These are phyloP conservation scores for Zygosaccharomyces sapae DNA, from an alignment of 1,139 yeast genomes.

Conservation along the genomic window DNA sequence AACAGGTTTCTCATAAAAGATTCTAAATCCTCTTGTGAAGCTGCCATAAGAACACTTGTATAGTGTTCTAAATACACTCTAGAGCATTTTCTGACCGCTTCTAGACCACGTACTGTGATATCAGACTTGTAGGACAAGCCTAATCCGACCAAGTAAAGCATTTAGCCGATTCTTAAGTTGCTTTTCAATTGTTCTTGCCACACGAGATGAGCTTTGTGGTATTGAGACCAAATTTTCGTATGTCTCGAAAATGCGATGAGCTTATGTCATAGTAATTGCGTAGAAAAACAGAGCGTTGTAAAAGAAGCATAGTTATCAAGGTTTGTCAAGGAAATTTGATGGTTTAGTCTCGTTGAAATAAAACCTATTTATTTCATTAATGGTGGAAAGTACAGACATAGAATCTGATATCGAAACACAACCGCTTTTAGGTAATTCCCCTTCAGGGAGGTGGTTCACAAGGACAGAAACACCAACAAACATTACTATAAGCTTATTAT, in stretches of 20 bases:
- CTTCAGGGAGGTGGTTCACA: not conserved
- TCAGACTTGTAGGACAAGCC: slow-evolving; percentile 88
- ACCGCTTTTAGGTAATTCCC: slow-evolving; percentile 15
- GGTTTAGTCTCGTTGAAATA: no score
- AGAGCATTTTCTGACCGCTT: slow-evolving; percentile 74
- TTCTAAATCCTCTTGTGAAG: slow-evolving; percentile 63
- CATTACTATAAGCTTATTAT: no score
- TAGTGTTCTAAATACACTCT: slow-evolving; percentile 92
- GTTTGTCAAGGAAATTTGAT: no score
- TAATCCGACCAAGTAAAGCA: slow-evolving; percentile 88
- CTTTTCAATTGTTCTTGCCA: not conserved
- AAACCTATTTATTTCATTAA: not conserved
- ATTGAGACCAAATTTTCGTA: not conserved
- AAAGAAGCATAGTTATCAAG: no score
- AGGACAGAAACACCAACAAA: not conserved
- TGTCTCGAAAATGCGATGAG: not conserved
- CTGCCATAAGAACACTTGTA: slow-evolving; percentile 93
- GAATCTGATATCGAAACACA: slow-evolving; percentile 20
- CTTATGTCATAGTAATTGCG: not conserved
- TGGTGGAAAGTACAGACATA: slow-evolving; percentile 2
- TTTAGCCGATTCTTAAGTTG: slow-evolving; percentile 29
- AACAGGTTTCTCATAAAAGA: slow-evolving; percentile 81
- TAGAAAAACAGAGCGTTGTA: no score
- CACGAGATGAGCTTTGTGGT: slow-evolving; percentile 3
- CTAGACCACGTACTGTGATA: slow-evolving; percentile 91